Percentiles rank a stretch among this genome's conserved stretches.
These are phyloP conservation scores for Lepidium sativum DNA, from an alignment of 345 rosid genomes.

Conservation along the genomic window DNA sequence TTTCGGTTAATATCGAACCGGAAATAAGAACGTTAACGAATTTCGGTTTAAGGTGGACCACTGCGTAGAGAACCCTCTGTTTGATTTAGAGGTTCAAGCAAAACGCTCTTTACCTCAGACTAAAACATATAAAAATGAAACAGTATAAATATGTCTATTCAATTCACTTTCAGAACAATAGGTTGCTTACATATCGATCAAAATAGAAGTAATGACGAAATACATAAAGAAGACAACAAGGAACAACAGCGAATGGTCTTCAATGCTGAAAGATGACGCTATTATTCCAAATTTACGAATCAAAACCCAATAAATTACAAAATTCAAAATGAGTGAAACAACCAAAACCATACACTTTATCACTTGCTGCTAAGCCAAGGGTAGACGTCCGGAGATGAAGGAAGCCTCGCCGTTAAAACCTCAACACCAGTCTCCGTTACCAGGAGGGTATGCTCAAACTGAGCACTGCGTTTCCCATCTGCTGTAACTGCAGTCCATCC, in stretches of 20 bases:
- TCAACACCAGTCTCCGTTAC: slow-evolving; percentile 92
- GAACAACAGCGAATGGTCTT: not conserved
- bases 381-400: slow-evolving; percentile 62
- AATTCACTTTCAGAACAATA: not conserved
- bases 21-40: not conserved
- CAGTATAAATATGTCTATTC: not conserved
- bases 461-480: slow-evolving; percentile 96
- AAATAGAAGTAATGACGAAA: not conserved
- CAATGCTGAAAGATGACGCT: not conserved
- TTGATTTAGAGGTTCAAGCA: not conserved
- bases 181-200: not conserved
- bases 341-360: not conserved
- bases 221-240: slow-evolving; percentile 1
- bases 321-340: not conserved
- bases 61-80: not conserved
- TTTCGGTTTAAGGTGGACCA: not conserved
- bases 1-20: slow-evolving; percentile 3
- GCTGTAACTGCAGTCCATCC: slow-evolving; percentile 96
- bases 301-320: not conserved
- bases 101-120: not conserved
- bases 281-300: not conserved
- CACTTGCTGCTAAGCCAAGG: slow-evolving; percentile 58
- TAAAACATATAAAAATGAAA: not conserved
- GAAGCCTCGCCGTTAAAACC: slow-evolving; percentile 79
- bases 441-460: slow-evolving; percentile 96